Base-by-base conservation (phyloP, 108 stramenopile genomes). In the Nannochloropsis gaditana region DNA sequence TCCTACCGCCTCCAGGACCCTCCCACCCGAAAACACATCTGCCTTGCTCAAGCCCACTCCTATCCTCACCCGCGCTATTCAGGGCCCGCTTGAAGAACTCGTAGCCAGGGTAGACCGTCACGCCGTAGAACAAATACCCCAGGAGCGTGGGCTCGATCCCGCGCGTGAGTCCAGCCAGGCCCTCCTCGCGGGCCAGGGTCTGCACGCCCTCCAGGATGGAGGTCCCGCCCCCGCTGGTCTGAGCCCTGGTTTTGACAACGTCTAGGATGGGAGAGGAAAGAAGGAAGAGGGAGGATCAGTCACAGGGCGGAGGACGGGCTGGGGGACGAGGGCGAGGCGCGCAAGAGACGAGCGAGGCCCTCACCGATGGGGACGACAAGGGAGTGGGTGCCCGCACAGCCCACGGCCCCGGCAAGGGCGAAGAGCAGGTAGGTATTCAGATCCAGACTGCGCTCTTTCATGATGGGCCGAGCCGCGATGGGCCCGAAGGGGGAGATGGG, bases 101-200 rank as follows among this genome's bases (percentile, higher is more conserved):
- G 86, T 97, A 97, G 44, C 92, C 91, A 1, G 96, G 96, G 90
- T 97, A 97, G 10, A 95, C 96, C n/a, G 92, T 92, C 2, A 96
- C 45, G 9, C 96, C 96, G 86, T 97, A 97, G 95, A 95, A 97
- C 15, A 93, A 85, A 86, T 97, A 97, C 1, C 96, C 96, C 5
- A 89, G 93, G 50, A 97, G 80, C 9, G 96, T 97, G 0, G 96
- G 95, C 85, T 95, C 95, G 3, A 93, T 83, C n/a, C 96, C 96
- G 21, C 94, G 89, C 41, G 94, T 86, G 11, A 97, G 91, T 10
- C 92, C 93, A 44, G 45, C 15, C 10, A 91, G 42, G 44, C 96
- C 96, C 89, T 96, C 95, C 73, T 94, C 87, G 43, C 87, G 82
- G 1, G 91, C 82, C 80, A 96, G 94, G n/a, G 87, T 89, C 11